A percentile compares a stretch with the other conserved stretches of the same genome.
These are phyloP conservation scores for Austropuccinia psidii DNA, from an alignment of 1,284 basidiomycete genomes.

Conservation along the genomic window DNA sequence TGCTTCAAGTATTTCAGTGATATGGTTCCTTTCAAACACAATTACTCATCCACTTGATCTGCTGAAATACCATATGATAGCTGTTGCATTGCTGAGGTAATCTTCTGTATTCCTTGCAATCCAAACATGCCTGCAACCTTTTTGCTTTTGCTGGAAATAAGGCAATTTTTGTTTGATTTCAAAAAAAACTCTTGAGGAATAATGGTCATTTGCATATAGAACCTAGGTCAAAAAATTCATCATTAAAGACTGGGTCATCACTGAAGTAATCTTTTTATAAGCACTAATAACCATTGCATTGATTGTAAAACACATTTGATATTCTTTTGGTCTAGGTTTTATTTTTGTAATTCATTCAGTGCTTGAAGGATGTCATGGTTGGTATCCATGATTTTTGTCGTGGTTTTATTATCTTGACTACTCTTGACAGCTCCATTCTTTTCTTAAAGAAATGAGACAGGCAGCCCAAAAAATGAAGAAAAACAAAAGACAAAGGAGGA, in stretches of 20 bases:
- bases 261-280: background rate
- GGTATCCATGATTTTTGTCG: too few relatives aligned
- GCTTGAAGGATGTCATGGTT: too few relatives aligned
- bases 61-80: constrained; percentile 12
- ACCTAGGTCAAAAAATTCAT: background rate
- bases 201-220: background rate
- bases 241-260: background rate
- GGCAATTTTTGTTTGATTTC: constrained; percentile 20
- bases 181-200: background rate
- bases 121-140: background rate
- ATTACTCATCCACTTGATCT: background rate
- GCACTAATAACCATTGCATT: background rate
- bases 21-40: background rate
- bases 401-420: too few relatives aligned
- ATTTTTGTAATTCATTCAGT: too few relatives aligned
- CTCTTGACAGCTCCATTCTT: too few relatives aligned
- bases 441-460: too few relatives aligned
- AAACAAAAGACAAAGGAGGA: too few relatives aligned
- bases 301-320: too few relatives aligned
- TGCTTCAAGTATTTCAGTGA: background rate
- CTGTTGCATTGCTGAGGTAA: background rate
- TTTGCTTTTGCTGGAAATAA: background rate
- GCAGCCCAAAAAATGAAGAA: too few relatives aligned
- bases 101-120: background rate
- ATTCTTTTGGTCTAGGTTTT: too few relatives aligned